Base-by-base conservation (phyloP, 1,284 basidiomycete species). In the Ganoderma leucocontextum region DNA sequence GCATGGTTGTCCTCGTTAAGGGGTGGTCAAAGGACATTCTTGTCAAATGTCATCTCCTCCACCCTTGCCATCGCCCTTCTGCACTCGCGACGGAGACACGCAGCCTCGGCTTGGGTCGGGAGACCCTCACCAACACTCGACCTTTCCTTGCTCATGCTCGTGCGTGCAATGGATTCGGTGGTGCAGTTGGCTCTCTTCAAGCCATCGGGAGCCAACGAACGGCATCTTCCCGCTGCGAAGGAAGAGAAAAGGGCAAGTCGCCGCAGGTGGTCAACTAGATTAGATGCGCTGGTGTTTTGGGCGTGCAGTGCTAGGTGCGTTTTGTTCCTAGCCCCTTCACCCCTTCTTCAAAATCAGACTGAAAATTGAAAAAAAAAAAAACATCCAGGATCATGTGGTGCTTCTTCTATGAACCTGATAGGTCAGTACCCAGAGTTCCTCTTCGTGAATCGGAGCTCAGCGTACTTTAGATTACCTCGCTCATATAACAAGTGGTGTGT, bases 321-420 rank as follows among this genome's bases (percentile, higher is more conserved):
- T 41, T 41, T n/a, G 47, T 35, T 41, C 5, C 17, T 15, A 10
- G 15, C 15, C 25, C 19, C 12, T 2, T 25, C 4, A 36, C 8
- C n/a, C n/a, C 15, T 19, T 17, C 29, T 58, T 36, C 35, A 58
- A 33, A 35, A 22, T n/a, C 35, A 58, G 22, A 38, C 35, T n/a
- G 53, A 58, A 36, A 33, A 7, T 7, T 25, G 12, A 29, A 29
- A 29, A 29, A 29, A 29, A 29, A 29, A 12, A 17, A 10, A 5
- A n/a, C 29, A 35, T 60, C 66, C 72, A 93, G 92, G 74, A 93
- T 94, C 63, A 93, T 94, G 91, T 94, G 91, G 92, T 93, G 91
- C 75, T 94, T 91, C 78, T 90, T 92, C 77, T 94, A 94, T 74
- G 82, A 88, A 73, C 91, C 91, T 6, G 81, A 87, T 72, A 87